Percentiles rank a stretch among this genome's conserved stretches.
These are phyloP conservation scores for Diaporthe amygdali DNA, from an alignment of 2,329 filamentous ascomycete genomes.

Conservation along the genomic window DNA sequence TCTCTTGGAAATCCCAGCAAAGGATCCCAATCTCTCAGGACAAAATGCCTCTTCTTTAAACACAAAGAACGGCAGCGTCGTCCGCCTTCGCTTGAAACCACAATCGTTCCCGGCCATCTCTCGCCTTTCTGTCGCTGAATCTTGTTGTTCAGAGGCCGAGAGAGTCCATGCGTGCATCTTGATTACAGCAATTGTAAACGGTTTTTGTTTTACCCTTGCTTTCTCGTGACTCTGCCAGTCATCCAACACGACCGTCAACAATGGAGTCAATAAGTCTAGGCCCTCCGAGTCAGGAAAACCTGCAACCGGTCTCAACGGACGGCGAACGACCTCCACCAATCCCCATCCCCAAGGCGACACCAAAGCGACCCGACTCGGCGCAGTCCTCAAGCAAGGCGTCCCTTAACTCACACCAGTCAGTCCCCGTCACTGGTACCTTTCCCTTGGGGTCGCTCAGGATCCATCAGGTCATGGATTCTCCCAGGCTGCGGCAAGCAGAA, in stretches of 20 bases:
- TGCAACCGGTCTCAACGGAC: neutral
- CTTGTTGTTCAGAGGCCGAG: neutral
- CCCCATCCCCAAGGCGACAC: neutral
- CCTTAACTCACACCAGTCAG: constrained; percentile 40
- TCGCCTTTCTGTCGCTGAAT: neutral
- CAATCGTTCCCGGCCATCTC: neutral
- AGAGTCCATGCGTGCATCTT: neutral
- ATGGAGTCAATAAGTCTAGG: constrained; percentile 9
- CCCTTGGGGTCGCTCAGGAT: constrained; percentile 50
- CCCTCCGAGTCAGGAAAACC: constrained; percentile 14
- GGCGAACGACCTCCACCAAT: neutral
- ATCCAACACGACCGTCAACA: neutral
- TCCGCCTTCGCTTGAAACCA: neutral
- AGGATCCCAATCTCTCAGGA: neutral
- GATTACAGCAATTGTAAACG: neutral
- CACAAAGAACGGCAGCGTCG: neutral
- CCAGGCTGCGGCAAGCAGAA: constrained; percentile 28
- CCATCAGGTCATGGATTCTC: constrained; percentile 36
- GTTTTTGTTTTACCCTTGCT: neutral
- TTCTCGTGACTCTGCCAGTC: neutral
- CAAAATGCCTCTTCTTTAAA: neutral
- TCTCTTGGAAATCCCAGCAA: neutral
- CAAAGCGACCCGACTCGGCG: constrained; percentile 44
- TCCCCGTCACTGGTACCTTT: constrained; percentile 43
- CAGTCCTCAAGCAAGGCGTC: constrained; percentile 30